Evolutionary conservation across 257 asterid species (phyloP).

Genomic region (Datura wrightii): DNA sequence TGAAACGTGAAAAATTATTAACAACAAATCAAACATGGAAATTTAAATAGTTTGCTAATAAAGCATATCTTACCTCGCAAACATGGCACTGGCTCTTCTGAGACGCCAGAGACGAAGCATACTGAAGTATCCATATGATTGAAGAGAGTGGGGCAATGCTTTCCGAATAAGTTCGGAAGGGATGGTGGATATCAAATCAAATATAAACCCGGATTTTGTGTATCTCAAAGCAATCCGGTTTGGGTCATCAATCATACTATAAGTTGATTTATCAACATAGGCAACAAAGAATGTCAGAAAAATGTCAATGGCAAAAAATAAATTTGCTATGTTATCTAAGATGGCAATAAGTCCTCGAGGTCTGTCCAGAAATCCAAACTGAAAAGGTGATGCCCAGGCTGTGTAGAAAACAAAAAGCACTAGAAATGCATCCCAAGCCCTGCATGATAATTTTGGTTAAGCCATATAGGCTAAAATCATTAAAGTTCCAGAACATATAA

Average conservation of each 20-base stretch:
- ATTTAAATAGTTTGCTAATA: not conserved
- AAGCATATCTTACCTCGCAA: slow-evolving; percentile 52
- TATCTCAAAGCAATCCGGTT: slow-evolving; percentile 65
- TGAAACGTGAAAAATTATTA: not conserved
- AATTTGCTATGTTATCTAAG: slow-evolving; percentile 68
- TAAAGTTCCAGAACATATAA: not conserved
- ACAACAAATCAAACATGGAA: slow-evolving; percentile 1
- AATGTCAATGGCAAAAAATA: slow-evolving; percentile 67
- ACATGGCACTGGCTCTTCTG: slow-evolving; percentile 74
- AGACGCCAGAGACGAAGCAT: slow-evolving; percentile 93
- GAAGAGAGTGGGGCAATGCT: slow-evolving; percentile 45
- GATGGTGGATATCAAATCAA: slow-evolving; percentile 70
- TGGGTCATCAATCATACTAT: slow-evolving; percentile 57
- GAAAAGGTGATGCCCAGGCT: slow-evolving; percentile 88
- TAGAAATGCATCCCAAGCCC: slow-evolving; percentile 67
- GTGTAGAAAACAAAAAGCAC: slow-evolving; percentile 78
- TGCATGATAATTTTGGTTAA: slow-evolving; percentile 38
- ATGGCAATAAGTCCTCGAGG: slow-evolving; percentile 53
- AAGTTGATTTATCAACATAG: slow-evolving; percentile 70
- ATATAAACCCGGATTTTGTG: slow-evolving; percentile 58
- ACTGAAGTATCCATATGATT: slow-evolving; percentile 57
- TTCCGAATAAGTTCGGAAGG: slow-evolving; percentile 59
- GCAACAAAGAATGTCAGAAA: slow-evolving; percentile 82
- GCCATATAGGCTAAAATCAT: not conserved
- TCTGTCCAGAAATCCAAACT: slow-evolving; percentile 70